phyloP scores from a whole-genome alignment of 2,329 filamentous ascomycete genomes.

The Beauveria pseudobassiana region DNA sequence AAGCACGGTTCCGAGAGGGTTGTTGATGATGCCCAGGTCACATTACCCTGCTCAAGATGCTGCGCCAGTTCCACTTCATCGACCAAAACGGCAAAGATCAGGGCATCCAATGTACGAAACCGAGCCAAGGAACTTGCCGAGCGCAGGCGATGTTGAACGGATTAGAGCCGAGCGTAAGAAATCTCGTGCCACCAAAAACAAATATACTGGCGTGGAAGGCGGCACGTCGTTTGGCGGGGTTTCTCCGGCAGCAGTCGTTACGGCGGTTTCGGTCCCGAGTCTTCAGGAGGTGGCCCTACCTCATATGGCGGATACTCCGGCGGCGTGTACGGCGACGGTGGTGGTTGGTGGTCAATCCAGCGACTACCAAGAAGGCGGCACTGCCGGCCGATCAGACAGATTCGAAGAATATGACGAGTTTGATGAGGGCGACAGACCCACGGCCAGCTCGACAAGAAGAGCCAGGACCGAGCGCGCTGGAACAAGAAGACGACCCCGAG shows the following conservation, averaged over 20 bases:
- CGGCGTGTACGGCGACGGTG: constrained; percentile 89
- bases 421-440: constrained; percentile 60
- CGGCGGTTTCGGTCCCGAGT: constrained; percentile 88
- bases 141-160: constrained; percentile 83
- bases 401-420: constrained; percentile 98
- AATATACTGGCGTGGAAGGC: constrained; percentile 91
- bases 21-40: constrained; percentile 92
- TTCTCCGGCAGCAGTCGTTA: constrained; percentile 57
- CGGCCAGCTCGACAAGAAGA: constrained; percentile 34
- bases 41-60: constrained; percentile 92
- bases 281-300: constrained; percentile 35
- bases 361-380: constrained; percentile 62
- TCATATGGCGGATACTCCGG: constrained; percentile 55
- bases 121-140: constrained; percentile 92
- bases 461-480: constrained; percentile 24
- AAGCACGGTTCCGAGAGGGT: constrained; percentile 98
- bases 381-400: constrained; percentile 51
- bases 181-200: constrained; percentile 80
- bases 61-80: constrained; percentile 96
- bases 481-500: constrained; percentile 41
- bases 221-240: constrained; percentile 57
- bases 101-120: constrained; percentile 91
- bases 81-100: constrained; percentile 96
- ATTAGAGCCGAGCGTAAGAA: constrained; percentile 84
- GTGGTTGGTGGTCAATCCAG: constrained; percentile 69